phyloP scores from a whole-genome alignment of 441 rosid genomes.

The Euphorbia schlechtendalii region DNA sequence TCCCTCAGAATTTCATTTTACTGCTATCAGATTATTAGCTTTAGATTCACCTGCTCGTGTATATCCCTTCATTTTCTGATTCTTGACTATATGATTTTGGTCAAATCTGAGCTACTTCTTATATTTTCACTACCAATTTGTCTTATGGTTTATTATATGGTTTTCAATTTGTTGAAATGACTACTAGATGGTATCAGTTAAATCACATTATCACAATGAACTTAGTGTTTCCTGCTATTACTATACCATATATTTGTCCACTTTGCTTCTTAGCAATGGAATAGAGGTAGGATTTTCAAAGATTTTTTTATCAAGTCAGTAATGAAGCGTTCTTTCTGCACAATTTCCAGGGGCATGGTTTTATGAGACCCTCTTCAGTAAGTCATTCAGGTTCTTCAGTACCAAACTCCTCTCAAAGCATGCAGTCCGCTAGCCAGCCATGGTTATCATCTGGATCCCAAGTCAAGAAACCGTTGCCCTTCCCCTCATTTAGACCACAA shows the following conservation, averaged over 20 bases:
- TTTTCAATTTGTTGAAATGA: too few relatives aligned
- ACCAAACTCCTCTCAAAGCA: slow-evolving; percentile 43
- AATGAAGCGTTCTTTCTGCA: slow-evolving; percentile 18
- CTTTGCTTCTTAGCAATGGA: neutral
- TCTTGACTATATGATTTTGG: too few relatives aligned
- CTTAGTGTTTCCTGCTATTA: neutral
- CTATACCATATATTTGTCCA: neutral
- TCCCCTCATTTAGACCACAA: slow-evolving; percentile 63
- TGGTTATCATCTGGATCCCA: slow-evolving; percentile 75
- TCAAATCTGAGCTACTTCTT: too few relatives aligned
- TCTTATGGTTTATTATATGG: neutral
- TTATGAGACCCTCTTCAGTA: slow-evolving; percentile 47
- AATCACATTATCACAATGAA: neutral
- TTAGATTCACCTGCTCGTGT: neutral
- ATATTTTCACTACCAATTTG: neutral
- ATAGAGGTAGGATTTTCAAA: slow-evolving; percentile 4
- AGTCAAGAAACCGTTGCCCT: slow-evolving; percentile 79
- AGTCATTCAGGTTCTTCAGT: slow-evolving; percentile 47
- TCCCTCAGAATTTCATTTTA: neutral
- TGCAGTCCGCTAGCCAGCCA: slow-evolving; percentile 62
- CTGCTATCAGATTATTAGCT: neutral
- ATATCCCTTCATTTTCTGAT: too few relatives aligned
- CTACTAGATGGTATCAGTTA: too few relatives aligned
- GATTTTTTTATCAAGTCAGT: neutral
- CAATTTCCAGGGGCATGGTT: slow-evolving; percentile 72